Conservation (phyloP, 23 red algal species). For the Pyropia haitanensis region DNA sequence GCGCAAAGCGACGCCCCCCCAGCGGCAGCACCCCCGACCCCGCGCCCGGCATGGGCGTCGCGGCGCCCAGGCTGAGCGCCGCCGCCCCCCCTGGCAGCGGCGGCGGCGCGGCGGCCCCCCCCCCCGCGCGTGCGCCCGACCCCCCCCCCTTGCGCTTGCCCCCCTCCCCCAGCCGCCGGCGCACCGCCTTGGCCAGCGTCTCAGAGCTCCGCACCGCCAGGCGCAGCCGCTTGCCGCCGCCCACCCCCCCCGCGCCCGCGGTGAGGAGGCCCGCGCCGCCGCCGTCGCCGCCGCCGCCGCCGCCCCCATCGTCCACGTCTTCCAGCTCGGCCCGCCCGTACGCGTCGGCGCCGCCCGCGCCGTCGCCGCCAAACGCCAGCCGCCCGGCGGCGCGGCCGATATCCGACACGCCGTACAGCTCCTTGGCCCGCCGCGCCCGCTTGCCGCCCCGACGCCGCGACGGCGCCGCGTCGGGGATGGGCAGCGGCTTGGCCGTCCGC, state of each 20-base stretch:
- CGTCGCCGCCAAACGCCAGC: constrained; percentile 45
- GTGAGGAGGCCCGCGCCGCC: constrained; percentile 55
- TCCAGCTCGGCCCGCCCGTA: neutral
- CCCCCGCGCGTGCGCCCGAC: too few relatives aligned
- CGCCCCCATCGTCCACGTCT: constrained; percentile 30
- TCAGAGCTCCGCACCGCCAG: constrained; percentile 32
- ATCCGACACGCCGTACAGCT: constrained; percentile 64
- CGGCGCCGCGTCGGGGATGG: constrained; percentile 56
- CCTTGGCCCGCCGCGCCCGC: constrained; percentile 60
- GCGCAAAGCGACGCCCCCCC: too few relatives aligned
- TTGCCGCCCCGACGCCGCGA: constrained; percentile 57
- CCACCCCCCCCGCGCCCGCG: constrained; percentile 3
- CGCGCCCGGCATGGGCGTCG: too few relatives aligned
- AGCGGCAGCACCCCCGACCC: too few relatives aligned
- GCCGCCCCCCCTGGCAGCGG: too few relatives aligned
- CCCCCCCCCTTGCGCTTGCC: neutral
- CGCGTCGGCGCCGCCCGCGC: too few relatives aligned
- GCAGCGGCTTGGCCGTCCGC: constrained; percentile 63
- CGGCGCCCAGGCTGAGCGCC: too few relatives aligned
- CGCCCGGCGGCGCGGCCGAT: constrained; percentile 43
- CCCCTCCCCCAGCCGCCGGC: constrained; percentile 1
- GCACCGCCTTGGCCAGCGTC: constrained; percentile 1
- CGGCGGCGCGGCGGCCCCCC: too few relatives aligned
- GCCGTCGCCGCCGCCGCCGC: constrained; percentile 53
- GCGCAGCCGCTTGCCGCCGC: constrained; percentile 23